phyloP scores from a whole-genome alignment of 306 rosid species.

The Cicer cuneatum region DNA sequence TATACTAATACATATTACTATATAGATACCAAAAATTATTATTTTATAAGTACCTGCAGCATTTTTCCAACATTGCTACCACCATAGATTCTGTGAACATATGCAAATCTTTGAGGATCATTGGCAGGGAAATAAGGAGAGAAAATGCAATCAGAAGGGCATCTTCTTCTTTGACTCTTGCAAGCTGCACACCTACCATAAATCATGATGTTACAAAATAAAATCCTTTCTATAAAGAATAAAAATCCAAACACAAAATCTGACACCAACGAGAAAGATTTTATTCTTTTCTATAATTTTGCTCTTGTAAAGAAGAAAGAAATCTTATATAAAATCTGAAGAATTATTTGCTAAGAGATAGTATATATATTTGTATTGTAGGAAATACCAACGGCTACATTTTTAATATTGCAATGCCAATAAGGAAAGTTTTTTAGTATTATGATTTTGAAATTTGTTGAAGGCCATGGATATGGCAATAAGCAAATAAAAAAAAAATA shows the following conservation, averaged over 20 bases:
- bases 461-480: neutral
- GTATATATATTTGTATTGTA: constrained; percentile 5
- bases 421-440: constrained; percentile 3
- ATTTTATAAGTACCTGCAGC: constrained; percentile 62
- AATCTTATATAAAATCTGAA: constrained; percentile 41
- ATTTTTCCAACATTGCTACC: constrained; percentile 74
- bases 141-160: constrained; percentile 75
- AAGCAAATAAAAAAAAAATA: too few species aligned
- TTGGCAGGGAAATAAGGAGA: constrained; percentile 72
- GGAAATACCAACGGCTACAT: constrained; percentile 13
- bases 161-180: constrained; percentile 74
- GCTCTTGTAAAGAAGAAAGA: constrained; percentile 20
- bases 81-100: constrained; percentile 78
- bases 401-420: neutral
- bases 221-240: constrained; percentile 8
- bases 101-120: constrained; percentile 75
- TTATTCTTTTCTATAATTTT: constrained; percentile 34
- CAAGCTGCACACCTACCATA: constrained; percentile 74
- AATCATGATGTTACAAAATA: constrained; percentile 41
- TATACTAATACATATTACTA: neutral
- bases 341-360: neutral
- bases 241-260: constrained; percentile 43
- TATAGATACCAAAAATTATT: neutral
- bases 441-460: neutral
- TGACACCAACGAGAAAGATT: constrained; percentile 34